Base-by-base conservation (phyloP, 306 rosid species). In the Quercus dentata region DNA sequence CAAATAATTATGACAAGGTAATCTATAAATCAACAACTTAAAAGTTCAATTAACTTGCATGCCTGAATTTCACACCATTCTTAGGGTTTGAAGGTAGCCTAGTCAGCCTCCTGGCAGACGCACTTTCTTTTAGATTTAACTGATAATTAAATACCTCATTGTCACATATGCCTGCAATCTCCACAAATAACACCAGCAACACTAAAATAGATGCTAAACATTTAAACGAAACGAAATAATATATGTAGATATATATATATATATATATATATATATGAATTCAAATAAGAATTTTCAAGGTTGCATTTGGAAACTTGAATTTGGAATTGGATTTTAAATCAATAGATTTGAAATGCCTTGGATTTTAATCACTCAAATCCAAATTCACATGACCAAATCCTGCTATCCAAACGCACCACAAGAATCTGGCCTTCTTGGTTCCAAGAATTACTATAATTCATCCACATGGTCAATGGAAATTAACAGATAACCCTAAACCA, bases 1-100 rank as follows among this genome's bases (percentile, higher is more conserved):
- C 56, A 55, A 69, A n/a, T 20, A 75, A 69, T 59, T 71, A 77
- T 12, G 18, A 56, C 56, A 54, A 38, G 57, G 10, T 62, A 64
- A 69, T 58, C 41, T 10, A 68, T 38, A 31, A 54, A 19, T 4
- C 57, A 46, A 15, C 23, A 65, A 30, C 5, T 35, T n/a, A 70
- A n/a, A 41, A 70, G 56, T 69, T 69, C 38, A 78, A 28, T 58
- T 38, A 58, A 76, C 73, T 79, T 28, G 25, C 86, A 23, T 83
- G 84, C 99, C 99, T 95, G 97, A 95, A 95, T 80, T 79, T 91
- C 69, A 87, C 85, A 68, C 94, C 97, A 25, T 90, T 89, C 90
- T 95, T 95, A 15, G 80, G 62, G 69, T 72, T 74, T 38, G 96
- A 85, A 80, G 98, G 88, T 35, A 86, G 88, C 83, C 74, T 75